A percentile compares a stretch with the other conserved stretches of the same genome.
Conservation (phyloP, 805 yeast species). For the Yarrowia sp. region DNA sequence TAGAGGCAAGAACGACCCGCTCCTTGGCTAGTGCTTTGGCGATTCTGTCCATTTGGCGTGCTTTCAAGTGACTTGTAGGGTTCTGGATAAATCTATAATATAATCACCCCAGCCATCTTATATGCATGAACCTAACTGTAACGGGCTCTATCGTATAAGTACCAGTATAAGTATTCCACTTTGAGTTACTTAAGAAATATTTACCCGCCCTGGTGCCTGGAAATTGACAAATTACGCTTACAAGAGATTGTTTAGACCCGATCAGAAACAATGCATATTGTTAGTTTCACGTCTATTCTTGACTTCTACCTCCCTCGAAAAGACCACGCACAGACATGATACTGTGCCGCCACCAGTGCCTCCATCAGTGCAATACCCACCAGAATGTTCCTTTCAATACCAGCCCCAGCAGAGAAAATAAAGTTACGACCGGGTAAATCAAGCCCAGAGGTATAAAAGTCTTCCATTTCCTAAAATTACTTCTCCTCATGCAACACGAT, state of each 20-base stretch:
- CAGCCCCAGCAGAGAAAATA: not conserved
- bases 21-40: constrained; percentile 27
- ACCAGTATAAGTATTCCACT: not conserved
- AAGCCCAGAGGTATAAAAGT: not conserved
- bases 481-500: not conserved
- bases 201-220: not conserved
- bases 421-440: not conserved
- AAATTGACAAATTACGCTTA: not conserved
- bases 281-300: no score
- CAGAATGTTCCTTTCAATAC: not conserved
- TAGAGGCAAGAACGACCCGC: constrained; percentile 66
- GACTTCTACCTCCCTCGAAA: no score
- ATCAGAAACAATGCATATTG: not conserved
- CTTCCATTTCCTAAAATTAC: not conserved
- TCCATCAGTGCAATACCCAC: no score
- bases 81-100: no score
- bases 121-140: not conserved
- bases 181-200: not conserved
- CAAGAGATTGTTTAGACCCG: not conserved
- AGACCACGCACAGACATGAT: no score
- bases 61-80: not conserved
- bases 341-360: no score
- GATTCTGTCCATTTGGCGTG: constrained; percentile 4
- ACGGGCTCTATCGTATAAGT: not conserved
- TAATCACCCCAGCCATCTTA: not conserved